Conservation (phyloP, 345 rosid genomes). For the Salix koriyanagi region DNA sequence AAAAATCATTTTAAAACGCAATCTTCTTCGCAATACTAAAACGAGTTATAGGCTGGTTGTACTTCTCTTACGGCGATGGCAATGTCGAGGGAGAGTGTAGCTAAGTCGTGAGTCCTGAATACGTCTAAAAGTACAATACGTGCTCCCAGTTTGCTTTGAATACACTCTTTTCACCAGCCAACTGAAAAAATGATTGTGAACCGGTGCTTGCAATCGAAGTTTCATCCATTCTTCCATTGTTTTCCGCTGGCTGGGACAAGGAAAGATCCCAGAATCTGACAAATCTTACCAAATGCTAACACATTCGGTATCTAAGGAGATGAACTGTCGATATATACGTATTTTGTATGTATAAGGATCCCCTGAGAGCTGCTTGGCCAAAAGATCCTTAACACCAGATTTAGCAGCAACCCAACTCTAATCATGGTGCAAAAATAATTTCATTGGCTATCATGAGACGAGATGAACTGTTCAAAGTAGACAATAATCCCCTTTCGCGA, state of each 20-base stretch:
- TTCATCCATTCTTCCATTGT: constrained; percentile 7
- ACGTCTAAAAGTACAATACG: too few species aligned
- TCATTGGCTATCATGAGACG: neutral
- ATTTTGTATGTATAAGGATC: too few species aligned
- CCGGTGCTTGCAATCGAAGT: neutral
- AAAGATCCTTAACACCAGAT: neutral
- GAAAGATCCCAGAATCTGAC: neutral
- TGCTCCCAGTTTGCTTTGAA: neutral
- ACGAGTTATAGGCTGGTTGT: too few species aligned
- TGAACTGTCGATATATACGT: too few species aligned
- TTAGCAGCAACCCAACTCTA: neutral
- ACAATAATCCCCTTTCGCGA: neutral
- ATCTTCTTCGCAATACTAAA: too few species aligned
- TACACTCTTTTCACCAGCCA: neutral
- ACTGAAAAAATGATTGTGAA: neutral
- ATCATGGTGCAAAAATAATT: neutral
- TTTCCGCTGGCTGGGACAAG: neutral
- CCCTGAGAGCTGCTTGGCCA: neutral
- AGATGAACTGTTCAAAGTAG: neutral
- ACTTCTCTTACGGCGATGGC: too few species aligned
- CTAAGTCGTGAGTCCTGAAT: too few species aligned
- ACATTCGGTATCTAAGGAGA: neutral
- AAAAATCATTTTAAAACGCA: too few species aligned
- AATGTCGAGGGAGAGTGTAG: too few species aligned
- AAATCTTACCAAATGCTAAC: neutral